Evolutionary conservation across 352 stramenopile genomes (phyloP).

Genomic region (Pythium rhizo-oryzae): DNA sequence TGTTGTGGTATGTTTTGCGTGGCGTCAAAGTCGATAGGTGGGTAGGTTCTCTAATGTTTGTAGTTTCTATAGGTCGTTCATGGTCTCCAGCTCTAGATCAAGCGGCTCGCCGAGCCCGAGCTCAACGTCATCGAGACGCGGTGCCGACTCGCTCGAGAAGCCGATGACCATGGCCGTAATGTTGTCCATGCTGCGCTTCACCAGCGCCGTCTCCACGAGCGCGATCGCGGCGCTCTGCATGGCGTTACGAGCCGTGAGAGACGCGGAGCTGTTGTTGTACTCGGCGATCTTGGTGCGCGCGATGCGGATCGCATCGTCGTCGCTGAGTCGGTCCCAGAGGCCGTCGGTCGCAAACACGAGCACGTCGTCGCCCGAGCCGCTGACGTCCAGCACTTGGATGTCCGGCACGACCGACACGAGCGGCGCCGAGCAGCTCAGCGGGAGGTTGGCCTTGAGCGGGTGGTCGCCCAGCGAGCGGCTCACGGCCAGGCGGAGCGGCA

Average conservation of each 20-base stretch:
- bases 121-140: constrained; percentile 24
- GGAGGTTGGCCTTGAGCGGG: constrained; percentile 70
- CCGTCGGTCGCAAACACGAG: constrained; percentile 81
- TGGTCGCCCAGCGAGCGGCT: constrained; percentile 82
- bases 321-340: constrained; percentile 76
- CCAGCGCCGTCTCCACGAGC: constrained; percentile 66
- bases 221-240: constrained; percentile 61
- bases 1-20: background rate
- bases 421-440: constrained; percentile 56
- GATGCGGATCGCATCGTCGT: constrained; percentile 65
- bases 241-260: constrained; percentile 38
- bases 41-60: constrained; percentile 15
- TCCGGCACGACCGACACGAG: constrained; percentile 76
- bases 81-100: constrained; percentile 10
- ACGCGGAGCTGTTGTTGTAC: constrained; percentile 33
- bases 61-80: constrained; percentile 17
- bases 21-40: background rate
- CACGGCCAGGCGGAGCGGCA: constrained; percentile 71
- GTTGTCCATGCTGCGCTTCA: constrained; percentile 82
- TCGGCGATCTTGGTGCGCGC: constrained; percentile 59
- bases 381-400: constrained; percentile 67
- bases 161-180: constrained; percentile 78
- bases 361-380: constrained; percentile 49
- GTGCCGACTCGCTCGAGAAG: constrained; percentile 13
- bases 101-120: background rate